These are phyloP conservation scores for Teunomyces kruisii DNA, from an alignment of 805 yeast genomes.

Conservation along the genomic window DNA sequence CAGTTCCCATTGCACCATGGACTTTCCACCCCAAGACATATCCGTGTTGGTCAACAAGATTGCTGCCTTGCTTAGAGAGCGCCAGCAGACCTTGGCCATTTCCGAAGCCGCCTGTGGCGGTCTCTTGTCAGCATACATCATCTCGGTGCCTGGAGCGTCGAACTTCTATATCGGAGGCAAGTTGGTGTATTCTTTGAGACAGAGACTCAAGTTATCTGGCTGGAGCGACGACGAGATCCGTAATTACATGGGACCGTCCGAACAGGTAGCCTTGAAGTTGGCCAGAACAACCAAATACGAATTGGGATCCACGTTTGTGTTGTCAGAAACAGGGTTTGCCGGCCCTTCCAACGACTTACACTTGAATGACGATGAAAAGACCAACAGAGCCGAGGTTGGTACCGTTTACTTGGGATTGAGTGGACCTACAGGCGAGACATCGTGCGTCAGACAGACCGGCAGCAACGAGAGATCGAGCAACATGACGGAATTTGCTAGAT, in stretches of 20 bases:
- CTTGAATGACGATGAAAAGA: constrained; percentile 23
- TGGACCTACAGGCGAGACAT: constrained; percentile 59
- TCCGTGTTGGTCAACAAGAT: constrained; percentile 53
- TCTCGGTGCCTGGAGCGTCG: constrained; percentile 84
- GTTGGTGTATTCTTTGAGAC: constrained; percentile 71
- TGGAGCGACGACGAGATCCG: constrained; percentile 73
- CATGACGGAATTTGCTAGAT: constrained; percentile 73
- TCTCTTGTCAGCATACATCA: constrained; percentile 72
- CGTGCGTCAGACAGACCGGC: constrained; percentile 48
- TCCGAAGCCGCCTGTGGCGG: constrained; percentile 94
- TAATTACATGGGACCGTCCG: constrained; percentile 79
- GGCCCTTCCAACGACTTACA: constrained; percentile 61
- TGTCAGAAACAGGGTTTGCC: constrained; percentile 87
- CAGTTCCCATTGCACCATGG: constrained; percentile 10
- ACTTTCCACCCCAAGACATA: constrained; percentile 64
- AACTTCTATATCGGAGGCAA: constrained; percentile 82
- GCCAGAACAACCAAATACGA: constrained; percentile 81
- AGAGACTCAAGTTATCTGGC: constrained; percentile 72
- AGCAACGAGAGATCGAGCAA: constrained; percentile 56
- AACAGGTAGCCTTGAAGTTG: constrained; percentile 67
- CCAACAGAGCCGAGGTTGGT: constrained; percentile 49
- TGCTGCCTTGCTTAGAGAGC: constrained; percentile 51
- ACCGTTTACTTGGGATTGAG: constrained; percentile 69
- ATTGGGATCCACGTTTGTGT: constrained; percentile 76
- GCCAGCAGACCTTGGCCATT: constrained; percentile 68